phyloP scores from a whole-genome alignment of 768 basidiomycete genomes.

The Fomitopsis serialis region DNA sequence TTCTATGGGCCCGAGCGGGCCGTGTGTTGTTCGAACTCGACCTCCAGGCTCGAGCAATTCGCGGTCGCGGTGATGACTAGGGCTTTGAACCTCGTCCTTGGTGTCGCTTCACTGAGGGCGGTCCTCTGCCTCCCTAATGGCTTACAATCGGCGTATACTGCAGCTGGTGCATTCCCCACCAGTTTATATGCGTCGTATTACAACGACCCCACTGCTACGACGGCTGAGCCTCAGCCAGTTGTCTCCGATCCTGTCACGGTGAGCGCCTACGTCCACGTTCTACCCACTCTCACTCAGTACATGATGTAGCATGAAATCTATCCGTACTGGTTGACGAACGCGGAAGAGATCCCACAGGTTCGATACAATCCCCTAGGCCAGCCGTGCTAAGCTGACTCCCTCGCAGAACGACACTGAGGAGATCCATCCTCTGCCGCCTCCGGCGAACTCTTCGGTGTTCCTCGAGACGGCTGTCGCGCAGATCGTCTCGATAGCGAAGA shows the following conservation, averaged over 20 bases:
- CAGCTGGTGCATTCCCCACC: conserved; percentile 59
- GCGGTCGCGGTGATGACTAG: conserved; percentile 45
- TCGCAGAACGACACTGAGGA: conserved; percentile 51
- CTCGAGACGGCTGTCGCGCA: conserved; percentile 50
- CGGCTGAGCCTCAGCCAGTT: conserved; percentile 67
- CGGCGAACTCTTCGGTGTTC: conserved; percentile 39
- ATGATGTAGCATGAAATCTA: conserved; percentile 49
- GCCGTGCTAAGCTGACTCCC: conserved; percentile 3
- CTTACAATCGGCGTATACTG: conserved; percentile 45
- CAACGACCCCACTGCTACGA: conserved; percentile 68
- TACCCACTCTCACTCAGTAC: not conserved
- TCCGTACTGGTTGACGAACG: conserved; percentile 57
- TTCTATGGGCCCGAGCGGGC: too few relatives aligned
- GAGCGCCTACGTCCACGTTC: not conserved
- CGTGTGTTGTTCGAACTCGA: too few relatives aligned
- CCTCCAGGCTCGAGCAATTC: too few relatives aligned
- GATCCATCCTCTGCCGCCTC: conserved; percentile 61
- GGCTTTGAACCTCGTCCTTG: not conserved
- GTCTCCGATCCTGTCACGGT: conserved; percentile 69
- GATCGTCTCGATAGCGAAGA: conserved; percentile 48
- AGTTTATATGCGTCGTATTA: conserved; percentile 60
- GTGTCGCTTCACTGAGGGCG: not conserved
- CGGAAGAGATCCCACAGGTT: conserved; percentile 50
- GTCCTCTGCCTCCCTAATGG: conserved; percentile 2
- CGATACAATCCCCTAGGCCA: not conserved